Evolutionary conservation across 495 filamentous ascomycete genomes (phyloP).

Genomic region (Penicillium waksmanii): DNA sequence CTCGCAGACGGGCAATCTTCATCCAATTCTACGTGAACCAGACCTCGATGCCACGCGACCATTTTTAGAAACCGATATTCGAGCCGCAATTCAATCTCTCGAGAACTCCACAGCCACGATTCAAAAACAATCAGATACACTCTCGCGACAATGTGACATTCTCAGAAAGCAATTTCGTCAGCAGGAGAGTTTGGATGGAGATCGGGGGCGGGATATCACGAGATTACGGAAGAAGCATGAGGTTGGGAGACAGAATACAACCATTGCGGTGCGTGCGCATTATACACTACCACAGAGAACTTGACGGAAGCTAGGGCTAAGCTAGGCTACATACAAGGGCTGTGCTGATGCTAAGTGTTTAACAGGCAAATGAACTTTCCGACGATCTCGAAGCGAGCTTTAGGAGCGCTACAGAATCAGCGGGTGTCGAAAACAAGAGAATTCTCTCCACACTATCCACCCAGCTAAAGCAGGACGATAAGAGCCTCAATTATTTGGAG

Average conservation of each 20-base stretch:
- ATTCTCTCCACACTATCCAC: constrained; percentile 40
- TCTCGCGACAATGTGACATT: constrained; percentile 36
- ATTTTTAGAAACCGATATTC: constrained; percentile 46
- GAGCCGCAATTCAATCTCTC: constrained; percentile 39
- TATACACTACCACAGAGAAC: too few species aligned
- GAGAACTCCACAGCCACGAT: constrained; percentile 42
- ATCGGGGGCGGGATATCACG: constrained; percentile 32
- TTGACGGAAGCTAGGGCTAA: too few species aligned
- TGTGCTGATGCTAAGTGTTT: background rate
- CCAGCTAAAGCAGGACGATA: constrained; percentile 47
- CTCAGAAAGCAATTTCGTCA: constrained; percentile 33
- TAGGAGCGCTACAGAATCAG: constrained; percentile 37
- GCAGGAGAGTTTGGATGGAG: constrained; percentile 27
- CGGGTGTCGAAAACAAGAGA: constrained; percentile 37
- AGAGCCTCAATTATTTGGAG: constrained; percentile 34
- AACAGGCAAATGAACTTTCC: constrained; percentile 39
- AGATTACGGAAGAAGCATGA: constrained; percentile 44
- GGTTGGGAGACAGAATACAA: constrained; percentile 39
- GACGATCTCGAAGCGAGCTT: constrained; percentile 38
- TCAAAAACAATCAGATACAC: constrained; percentile 37
- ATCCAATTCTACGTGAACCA: constrained; percentile 31
- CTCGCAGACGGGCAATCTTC: constrained; percentile 33
- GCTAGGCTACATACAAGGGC: too few species aligned
- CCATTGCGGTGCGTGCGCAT: constrained; percentile 25
- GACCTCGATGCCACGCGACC: constrained; percentile 38